Conservation (phyloP, 2,329 filamentous ascomycete genomes). For the Amphichorda felina region DNA sequence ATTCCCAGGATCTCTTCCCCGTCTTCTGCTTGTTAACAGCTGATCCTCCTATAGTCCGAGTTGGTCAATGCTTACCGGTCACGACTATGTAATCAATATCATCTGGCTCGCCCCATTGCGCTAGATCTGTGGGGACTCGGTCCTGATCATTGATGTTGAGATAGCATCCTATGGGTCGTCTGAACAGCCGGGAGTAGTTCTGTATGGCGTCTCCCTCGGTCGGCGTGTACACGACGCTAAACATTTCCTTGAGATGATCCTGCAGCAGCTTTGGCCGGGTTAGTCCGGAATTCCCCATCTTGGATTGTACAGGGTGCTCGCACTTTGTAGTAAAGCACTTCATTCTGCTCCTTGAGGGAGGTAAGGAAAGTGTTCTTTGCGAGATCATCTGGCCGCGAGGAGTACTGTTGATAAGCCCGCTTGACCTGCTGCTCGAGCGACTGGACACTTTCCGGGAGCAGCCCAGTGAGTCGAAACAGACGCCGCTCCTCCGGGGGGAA, state of each 20-base stretch:
- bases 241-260: conserved; percentile 77
- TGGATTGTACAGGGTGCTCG: not conserved
- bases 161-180: conserved; percentile 71
- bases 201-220: conserved; percentile 84
- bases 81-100: conserved; percentile 86
- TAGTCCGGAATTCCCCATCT: not conserved
- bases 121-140: conserved; percentile 52
- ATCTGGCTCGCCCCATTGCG: conserved; percentile 55
- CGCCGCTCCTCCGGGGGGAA: conserved; percentile 59
- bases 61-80: conserved; percentile 40
- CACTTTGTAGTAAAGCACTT: conserved; percentile 69
- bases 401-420: conserved; percentile 74
- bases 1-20: conserved; percentile 72
- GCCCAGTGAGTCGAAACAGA: conserved; percentile 57
- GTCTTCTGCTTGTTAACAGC: conserved; percentile 19
- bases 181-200: conserved; percentile 69
- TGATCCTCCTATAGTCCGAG: not conserved
- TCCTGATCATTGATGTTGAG: conserved; percentile 61
- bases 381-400: conserved; percentile 46
- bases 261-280: conserved; percentile 19
- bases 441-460: conserved; percentile 62
- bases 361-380: conserved; percentile 85
- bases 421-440: conserved; percentile 65
- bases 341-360: conserved; percentile 75
- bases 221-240: conserved; percentile 81